Percentiles rank a stretch among this genome's conserved stretches.
Evolutionary conservation across 768 basidiomycete species (phyloP).

Genomic region (Lactarius sp.): DNA sequence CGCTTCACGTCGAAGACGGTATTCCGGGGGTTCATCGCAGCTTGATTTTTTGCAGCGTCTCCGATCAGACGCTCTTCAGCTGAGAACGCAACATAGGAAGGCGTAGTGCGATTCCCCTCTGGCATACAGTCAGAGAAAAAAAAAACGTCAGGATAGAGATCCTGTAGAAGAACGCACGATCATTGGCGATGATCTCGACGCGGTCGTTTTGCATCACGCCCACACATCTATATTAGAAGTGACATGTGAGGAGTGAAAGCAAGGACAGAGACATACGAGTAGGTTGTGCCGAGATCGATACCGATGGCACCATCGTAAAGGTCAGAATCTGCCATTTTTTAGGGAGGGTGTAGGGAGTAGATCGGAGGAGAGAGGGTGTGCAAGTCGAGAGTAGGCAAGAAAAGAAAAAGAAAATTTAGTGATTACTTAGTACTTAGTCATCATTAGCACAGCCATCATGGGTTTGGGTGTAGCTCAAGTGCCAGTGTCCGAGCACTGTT

Average conservation of each 20-base stretch:
- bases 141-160: not conserved
- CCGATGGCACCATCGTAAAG: conserved; percentile 94
- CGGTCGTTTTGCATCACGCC: conserved; percentile 99
- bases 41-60: conserved; percentile 98
- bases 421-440: conserved; percentile 17
- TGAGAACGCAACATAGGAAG: conserved; percentile 99
- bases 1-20: conserved; percentile 99
- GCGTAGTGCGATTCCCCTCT: conserved; percentile 99
- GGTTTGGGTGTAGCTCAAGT: too few relatives aligned
- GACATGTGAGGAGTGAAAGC: conserved; percentile 24
- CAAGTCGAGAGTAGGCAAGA: conserved; percentile 18
- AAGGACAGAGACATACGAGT: conserved; percentile 58
- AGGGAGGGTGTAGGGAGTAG: conserved; percentile 35
- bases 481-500: not conserved
- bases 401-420: conserved; percentile 6
- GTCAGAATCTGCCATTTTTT: conserved; percentile 60
- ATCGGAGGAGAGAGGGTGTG: conserved; percentile 29
- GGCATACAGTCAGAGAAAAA: conserved; percentile 13
- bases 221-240: conserved; percentile 63
- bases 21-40: conserved; percentile 99
- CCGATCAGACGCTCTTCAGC: conserved; percentile 95
- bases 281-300: conserved; percentile 96
- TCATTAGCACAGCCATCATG: not conserved
- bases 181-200: conserved; percentile 98
- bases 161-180: conserved; percentile 54